Conservation (phyloP, 441 rosid genomes). For the Pelargonium fulgidum region DNA sequence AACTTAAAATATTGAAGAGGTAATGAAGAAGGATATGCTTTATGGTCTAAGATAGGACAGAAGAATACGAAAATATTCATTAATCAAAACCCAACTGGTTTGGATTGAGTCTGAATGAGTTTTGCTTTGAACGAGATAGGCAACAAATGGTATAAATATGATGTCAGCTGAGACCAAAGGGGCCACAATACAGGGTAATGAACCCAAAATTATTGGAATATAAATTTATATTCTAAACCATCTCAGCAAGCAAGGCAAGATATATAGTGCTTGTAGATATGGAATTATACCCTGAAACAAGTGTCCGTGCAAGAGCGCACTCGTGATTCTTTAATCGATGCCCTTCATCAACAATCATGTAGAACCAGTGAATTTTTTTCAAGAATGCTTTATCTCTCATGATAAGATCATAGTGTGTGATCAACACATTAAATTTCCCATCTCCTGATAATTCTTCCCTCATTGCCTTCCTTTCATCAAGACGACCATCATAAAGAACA, state of each 20-base stretch:
- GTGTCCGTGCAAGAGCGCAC: conserved; percentile 85
- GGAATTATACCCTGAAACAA: conserved; percentile 61
- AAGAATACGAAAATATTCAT: too few relatives aligned
- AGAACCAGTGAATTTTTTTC: conserved; percentile 81
- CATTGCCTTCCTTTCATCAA: conserved; percentile 81
- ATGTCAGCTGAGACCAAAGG: too few relatives aligned
- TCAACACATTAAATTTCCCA: conserved; percentile 70
- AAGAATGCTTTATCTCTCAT: conserved; percentile 91
- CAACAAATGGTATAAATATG: too few relatives aligned
- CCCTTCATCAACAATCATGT: conserved; percentile 99
- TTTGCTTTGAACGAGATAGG: too few relatives aligned
- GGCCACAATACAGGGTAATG: too few relatives aligned
- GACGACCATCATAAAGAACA: conserved; percentile 94
- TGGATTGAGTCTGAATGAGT: too few relatives aligned
- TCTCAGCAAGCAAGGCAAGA: conserved; percentile 8
- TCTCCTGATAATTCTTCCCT: conserved; percentile 64
- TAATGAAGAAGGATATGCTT: too few relatives aligned
- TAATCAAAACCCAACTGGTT: too few relatives aligned
- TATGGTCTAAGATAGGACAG: too few relatives aligned
- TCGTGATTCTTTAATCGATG: conserved; percentile 97
- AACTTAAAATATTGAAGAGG: too few relatives aligned
- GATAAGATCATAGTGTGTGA: conserved; percentile 94
- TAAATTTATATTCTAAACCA: not conserved
- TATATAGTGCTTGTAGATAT: not conserved
- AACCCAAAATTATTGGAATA: too few relatives aligned